Evolutionary conservation across 441 rosid species (phyloP).

Genomic region (Brassica hybrid): DNA sequence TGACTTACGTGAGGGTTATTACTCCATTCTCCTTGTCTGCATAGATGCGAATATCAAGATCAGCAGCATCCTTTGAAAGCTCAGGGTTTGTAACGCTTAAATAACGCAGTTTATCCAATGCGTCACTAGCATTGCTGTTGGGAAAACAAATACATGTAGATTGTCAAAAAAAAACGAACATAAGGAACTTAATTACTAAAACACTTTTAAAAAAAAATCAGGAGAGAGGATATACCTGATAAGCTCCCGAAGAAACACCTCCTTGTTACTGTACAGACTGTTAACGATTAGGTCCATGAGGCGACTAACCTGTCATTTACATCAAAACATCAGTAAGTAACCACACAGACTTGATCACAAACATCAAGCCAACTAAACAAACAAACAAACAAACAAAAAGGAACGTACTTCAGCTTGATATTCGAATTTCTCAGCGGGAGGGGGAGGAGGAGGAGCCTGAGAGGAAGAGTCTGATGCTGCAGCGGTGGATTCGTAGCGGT

Average conservation of each 20-base stretch:
- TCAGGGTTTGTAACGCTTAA: constrained; percentile 81
- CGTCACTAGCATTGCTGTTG: constrained; percentile 95
- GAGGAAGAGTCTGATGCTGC: constrained; percentile 69
- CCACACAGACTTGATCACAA: background rate
- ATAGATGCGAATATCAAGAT: constrained; percentile 89
- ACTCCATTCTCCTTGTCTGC: constrained; percentile 85
- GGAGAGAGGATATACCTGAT: constrained; percentile 54
- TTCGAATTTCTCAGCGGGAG: constrained; percentile 66
- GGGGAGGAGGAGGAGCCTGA: constrained; percentile 46
- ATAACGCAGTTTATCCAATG: constrained; percentile 90
- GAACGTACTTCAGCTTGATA: constrained; percentile 88
- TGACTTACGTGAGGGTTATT: constrained; percentile 68
- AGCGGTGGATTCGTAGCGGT: constrained; percentile 55
- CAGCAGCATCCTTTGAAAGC: constrained; percentile 66
- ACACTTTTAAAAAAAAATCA: background rate
- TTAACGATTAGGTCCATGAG: constrained; percentile 74
- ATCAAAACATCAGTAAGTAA: background rate
- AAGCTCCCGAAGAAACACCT: constrained; percentile 95
- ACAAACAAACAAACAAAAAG: background rate
- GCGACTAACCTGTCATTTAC: constrained; percentile 68
- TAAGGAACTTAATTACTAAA: background rate
- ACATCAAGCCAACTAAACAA: background rate
- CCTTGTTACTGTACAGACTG: constrained; percentile 93
- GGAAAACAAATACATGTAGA: background rate
- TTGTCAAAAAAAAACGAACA: background rate